Base-by-base conservation (phyloP, 2,329 filamentous ascomycete genomes). In the Aspergillus sp. region DNA sequence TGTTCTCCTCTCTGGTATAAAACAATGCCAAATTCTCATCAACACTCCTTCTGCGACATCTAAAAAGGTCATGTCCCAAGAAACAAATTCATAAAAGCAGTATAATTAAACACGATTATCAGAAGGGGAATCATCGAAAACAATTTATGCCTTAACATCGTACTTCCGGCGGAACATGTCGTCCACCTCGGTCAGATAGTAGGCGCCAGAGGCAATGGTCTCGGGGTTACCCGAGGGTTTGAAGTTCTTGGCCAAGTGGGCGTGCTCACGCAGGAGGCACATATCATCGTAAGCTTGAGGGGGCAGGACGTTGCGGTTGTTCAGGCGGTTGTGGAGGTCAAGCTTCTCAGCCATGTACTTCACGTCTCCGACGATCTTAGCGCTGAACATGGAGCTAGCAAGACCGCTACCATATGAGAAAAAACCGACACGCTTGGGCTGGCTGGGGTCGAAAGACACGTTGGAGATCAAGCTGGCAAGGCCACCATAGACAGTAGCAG, bases 91-190 rank as follows among this genome's bases (percentile, higher is more conserved):
- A 50, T 57, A 55, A 52, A 51, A 47, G 45, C 50, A 53, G 54
- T 49, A 43, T 45, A 48, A 55, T 35, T 30, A 49, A 43, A 47
- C 49, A 53, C 35, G 33, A 45, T 41, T 49, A 46, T 56, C 46
- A 54, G 27, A 46, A 46, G 30, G 49, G 48, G 50, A 47, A 52
- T 49, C 32, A 50, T 35, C 22, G 19, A 39, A 39, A 20, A 6
- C 17, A 15, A 50, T 54, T 65, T 80, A 90, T 68, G 79, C 83
- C 79, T 90, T 87, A 74, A 90, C 67, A 48, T 77, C 73, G 72
- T 93, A 93, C 66, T 80, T 80, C 62, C 88, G 82, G 75, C 86
- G 84, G 83, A 88, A 93, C 86, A 89, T 89, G 60, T 88, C 86
- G 63, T 93, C 87, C 43, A 93, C 80, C 67, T 84, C 83, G 64